Percentiles rank a stretch among this genome's conserved stretches.
Conservation (phyloP, 208 protist genomes). For the Naegleria lovaniensis region DNA sequence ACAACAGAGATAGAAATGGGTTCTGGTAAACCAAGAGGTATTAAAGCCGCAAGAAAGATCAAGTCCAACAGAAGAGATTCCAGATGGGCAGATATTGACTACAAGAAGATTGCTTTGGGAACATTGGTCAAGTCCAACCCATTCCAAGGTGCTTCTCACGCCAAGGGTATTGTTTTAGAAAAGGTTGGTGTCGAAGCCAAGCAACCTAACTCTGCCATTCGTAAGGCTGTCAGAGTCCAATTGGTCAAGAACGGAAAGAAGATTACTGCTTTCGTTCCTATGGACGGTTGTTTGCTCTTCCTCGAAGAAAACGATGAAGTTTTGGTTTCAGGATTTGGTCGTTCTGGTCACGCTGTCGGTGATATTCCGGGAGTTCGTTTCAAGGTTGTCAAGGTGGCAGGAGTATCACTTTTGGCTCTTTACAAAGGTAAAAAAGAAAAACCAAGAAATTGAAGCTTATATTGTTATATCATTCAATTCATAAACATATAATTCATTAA, state of each 20-base stretch:
- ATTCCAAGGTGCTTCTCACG: conserved; percentile 95
- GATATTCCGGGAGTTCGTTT: conserved; percentile 99
- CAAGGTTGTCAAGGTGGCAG: conserved; percentile 98
- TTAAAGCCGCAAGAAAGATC: conserved; percentile 95
- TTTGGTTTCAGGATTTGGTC: conserved; percentile 97
- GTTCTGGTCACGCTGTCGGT: conserved; percentile 96
- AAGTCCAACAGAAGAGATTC: conserved; percentile 76
- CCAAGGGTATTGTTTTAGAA: conserved; percentile 98
- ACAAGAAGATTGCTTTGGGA: conserved; percentile 93
- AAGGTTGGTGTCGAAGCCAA: conserved; percentile 99
- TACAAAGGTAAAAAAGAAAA: conserved; percentile 99
- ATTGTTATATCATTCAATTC: not conserved
- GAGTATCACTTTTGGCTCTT: conserved; percentile 92
- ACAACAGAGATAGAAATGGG: not conserved
- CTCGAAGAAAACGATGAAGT: conserved; percentile 99
- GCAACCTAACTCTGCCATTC: conserved; percentile 99
- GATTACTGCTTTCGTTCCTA: conserved; percentile 98
- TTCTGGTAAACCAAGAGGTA: conserved; percentile 85
- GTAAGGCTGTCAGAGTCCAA: conserved; percentile 99
- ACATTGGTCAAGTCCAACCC: conserved; percentile 92
- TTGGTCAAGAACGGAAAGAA: conserved; percentile 99
- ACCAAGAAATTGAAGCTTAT: conserved; percentile 91
- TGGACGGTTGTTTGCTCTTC: conserved; percentile 98
- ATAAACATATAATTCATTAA: not conserved
- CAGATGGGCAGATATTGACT: conserved; percentile 94